phyloP scores from a whole-genome alignment of 345 rosid species.

The Pseudoturritis turrita region DNA sequence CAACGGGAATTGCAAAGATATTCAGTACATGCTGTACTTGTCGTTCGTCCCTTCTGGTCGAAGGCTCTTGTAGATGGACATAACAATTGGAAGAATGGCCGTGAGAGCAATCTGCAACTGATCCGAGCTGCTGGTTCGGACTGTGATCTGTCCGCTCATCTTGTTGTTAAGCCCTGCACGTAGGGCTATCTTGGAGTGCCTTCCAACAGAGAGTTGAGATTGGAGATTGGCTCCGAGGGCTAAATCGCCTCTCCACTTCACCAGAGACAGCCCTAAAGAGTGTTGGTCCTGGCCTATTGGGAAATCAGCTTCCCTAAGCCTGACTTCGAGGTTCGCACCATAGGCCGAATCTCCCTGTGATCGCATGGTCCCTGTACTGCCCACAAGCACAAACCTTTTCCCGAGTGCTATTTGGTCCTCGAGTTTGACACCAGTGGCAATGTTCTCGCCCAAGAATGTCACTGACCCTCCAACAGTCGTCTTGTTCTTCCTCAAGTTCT shows the following conservation, averaged over 20 bases:
- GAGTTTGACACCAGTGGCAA: slow-evolving; percentile 76
- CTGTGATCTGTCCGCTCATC: slow-evolving; percentile 75
- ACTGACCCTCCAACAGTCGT: slow-evolving; percentile 68
- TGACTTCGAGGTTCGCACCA: slow-evolving; percentile 88
- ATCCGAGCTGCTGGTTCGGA: slow-evolving; percentile 84
- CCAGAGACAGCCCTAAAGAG: slow-evolving; percentile 75
- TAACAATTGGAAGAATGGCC: slow-evolving; percentile 63
- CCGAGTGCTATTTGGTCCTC: slow-evolving; percentile 87
- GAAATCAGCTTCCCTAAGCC: slow-evolving; percentile 73
- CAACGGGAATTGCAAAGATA: slow-evolving; percentile 12
- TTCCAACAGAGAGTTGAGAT: slow-evolving; percentile 75
- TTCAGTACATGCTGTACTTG: slow-evolving; percentile 59
- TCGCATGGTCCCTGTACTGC: slow-evolving; percentile 75
- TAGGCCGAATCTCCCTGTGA: slow-evolving; percentile 83
- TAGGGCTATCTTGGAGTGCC: slow-evolving; percentile 65
- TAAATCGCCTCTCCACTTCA: slow-evolving; percentile 92
- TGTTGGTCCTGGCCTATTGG: slow-evolving; percentile 94
- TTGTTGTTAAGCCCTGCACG: slow-evolving; percentile 97
- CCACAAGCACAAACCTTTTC: slow-evolving; percentile 68
- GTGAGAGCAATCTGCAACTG: slow-evolving; percentile 89
- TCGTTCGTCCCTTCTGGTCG: slow-evolving; percentile 55
- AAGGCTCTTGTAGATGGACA: slow-evolving; percentile 65
- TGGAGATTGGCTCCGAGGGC: slow-evolving; percentile 90
- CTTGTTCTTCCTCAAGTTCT: slow-evolving; percentile 67
- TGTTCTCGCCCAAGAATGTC: slow-evolving; percentile 80